Evolutionary conservation across 2,329 filamentous ascomycete genomes (phyloP).

Genomic region (Monosporascus sp.): DNA sequence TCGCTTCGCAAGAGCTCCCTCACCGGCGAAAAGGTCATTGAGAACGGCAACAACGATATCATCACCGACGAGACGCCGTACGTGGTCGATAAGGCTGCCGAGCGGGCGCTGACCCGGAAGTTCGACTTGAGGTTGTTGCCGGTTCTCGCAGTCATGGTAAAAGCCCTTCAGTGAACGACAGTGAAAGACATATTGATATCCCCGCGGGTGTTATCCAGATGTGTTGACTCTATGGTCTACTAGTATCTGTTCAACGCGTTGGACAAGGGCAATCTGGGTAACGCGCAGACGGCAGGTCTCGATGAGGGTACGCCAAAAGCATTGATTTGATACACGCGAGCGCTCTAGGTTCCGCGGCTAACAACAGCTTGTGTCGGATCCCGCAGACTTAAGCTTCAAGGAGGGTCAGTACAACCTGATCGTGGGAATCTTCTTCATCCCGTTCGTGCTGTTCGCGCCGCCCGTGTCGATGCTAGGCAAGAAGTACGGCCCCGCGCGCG

Average conservation of each 20-base stretch:
- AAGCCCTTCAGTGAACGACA: not conserved
- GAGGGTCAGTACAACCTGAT: conserved; percentile 64
- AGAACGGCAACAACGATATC: conserved; percentile 21
- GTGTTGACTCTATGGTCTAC: not conserved
- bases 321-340: not conserved
- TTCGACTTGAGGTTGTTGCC: conserved; percentile 51
- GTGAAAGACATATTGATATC: too few relatives aligned
- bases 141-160: conserved; percentile 47
- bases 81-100: conserved; percentile 37
- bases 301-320: conserved; percentile 22
- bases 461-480: conserved; percentile 63
- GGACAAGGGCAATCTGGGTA: conserved; percentile 49
- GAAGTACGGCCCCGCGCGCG: conserved; percentile 57
- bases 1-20: conserved; percentile 12
- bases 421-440: conserved; percentile 66
- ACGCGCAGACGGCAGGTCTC: conserved; percentile 52
- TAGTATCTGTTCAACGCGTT: conserved; percentile 40
- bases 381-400: conserved; percentile 51
- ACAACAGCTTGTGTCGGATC: not conserved
- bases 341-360: not conserved
- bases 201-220: too few relatives aligned
- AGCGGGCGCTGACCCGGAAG: conserved; percentile 47
- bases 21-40: conserved; percentile 9
- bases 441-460: conserved; percentile 66
- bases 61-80: conserved; percentile 28